These are phyloP conservation scores for Mrakia blollopis DNA, from an alignment of 768 basidiomycete genomes.

Conservation along the genomic window DNA sequence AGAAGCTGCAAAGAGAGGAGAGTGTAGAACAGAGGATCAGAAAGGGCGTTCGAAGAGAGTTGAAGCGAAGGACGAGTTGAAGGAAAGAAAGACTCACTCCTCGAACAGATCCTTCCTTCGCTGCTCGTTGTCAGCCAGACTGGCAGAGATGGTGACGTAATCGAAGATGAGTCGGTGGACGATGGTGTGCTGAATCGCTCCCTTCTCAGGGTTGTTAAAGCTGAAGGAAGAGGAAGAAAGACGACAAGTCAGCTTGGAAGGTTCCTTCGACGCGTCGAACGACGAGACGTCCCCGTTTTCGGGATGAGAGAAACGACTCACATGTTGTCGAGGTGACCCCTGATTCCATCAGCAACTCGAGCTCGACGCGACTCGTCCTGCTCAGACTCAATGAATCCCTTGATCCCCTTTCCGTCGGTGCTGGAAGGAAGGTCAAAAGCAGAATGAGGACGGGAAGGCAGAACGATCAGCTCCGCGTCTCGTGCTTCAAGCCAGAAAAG, in stretches of 20 bases:
- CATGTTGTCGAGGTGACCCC: slow-evolving; percentile 71
- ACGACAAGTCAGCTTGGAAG: neutral
- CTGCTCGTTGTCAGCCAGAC: slow-evolving; percentile 60
- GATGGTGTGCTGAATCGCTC: slow-evolving; percentile 75
- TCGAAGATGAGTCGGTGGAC: slow-evolving; percentile 86
- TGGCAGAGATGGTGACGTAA: slow-evolving; percentile 56
- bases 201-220: slow-evolving; percentile 88
- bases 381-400: slow-evolving; percentile 60
- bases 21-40: neutral
- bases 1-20: slow-evolving; percentile 53
- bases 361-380: slow-evolving; percentile 54
- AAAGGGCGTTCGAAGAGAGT: neutral
- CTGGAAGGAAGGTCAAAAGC: neutral
- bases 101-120: slow-evolving; percentile 74
- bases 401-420: slow-evolving; percentile 49
- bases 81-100: slow-evolving; percentile 49
- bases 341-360: slow-evolving; percentile 60
- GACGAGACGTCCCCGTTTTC: neutral
- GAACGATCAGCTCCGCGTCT: neutral
- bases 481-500: neutral
- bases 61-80: neutral
- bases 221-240: slow-evolving; percentile 46
- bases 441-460: neutral
- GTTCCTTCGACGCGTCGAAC: neutral
- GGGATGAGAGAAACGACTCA: slow-evolving; percentile 45